Base-by-base conservation (phyloP, 2,329 filamentous ascomycete genomes). In the Aaosphaeria pasadenensis region DNA sequence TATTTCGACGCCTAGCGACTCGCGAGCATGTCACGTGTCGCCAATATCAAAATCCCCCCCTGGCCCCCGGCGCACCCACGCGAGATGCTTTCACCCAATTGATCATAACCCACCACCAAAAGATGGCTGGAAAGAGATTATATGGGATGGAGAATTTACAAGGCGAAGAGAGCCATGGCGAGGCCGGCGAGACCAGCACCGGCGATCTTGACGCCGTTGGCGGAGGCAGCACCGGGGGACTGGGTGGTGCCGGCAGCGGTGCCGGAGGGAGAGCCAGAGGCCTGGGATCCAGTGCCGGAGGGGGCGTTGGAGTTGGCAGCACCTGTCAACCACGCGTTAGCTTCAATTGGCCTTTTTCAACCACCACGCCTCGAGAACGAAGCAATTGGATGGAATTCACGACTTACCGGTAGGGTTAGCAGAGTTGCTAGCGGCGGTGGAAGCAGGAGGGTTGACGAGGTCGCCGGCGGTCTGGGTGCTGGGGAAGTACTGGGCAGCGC, bases 401-500 rank as follows among this genome's bases (percentile, higher is more conserved):
- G 17, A 40, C 6, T n/a, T 17, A 47, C 58, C 59, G 39, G 57
- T 60, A 44, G 47, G 13, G 32, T 31, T 28, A 42, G 48, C 45
- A 17, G 42, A 35, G 29, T 31, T 42, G 38, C 41, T 40, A 42
- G 54, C 56, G 38, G 47, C 48, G 7, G 55, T 49, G 40, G 60
- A 63, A 31, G 55, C 46, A 39, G 41, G 50, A 36, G 48, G 43
- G 29, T 9, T 7, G 39, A 9, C 39, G 24, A 28, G 7, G 7
- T 9, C 9, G 3, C n/a, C 53, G 28, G 49, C 54, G 32, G 67
- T 69, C 59, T 67, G 67, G 56, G 56, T 62, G 51, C 57, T 71
- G 60, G 77, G 73, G 71, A 77, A 80, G 59, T 74, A 66, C 51
- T 67, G 73, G 61, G 62, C 70, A 64, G 76, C 76, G 70, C 79